Conservation (phyloP, 139 green algal genomes). For the Chlamydomonas eustigma region DNA sequence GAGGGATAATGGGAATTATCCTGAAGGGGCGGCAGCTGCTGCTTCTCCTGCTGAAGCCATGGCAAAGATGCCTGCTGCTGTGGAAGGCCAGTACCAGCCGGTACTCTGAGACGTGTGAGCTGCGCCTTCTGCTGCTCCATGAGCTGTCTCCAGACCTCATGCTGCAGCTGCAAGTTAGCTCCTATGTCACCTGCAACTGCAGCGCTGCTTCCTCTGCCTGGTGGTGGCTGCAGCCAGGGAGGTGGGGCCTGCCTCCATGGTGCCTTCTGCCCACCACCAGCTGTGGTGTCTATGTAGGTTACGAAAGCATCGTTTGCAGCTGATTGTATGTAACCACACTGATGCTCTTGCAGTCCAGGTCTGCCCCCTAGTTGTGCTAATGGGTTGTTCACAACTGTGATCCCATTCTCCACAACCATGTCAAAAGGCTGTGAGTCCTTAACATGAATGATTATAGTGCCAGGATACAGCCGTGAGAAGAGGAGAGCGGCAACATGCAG, state of each 20-base stretch:
- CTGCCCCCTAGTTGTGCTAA: background rate
- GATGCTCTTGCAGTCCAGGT: background rate
- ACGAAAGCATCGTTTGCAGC: background rate
- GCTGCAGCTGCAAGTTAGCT: background rate
- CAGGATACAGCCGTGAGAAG: background rate
- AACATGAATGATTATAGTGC: background rate
- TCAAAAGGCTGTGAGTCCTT: background rate
- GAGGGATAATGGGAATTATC: too few species aligned
- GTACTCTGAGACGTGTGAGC: background rate
- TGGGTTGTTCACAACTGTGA: background rate
- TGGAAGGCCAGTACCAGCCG: background rate
- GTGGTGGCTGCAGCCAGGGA: background rate
- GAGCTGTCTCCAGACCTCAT: background rate
- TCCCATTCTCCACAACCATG: too few species aligned
- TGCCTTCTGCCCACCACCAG: too few species aligned
- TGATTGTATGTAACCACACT: background rate
- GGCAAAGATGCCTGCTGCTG: background rate
- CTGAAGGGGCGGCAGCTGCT: too few species aligned
- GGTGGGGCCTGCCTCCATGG: too few species aligned
- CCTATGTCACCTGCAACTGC: background rate
- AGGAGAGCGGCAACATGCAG: background rate
- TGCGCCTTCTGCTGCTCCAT: background rate
- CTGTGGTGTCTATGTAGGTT: background rate
- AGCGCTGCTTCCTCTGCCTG: background rate
- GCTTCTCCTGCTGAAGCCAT: background rate